Evolutionary conservation across 1,284 basidiomycete genomes (phyloP).

Genomic region (Rhodotorula mucilaginosa): DNA sequence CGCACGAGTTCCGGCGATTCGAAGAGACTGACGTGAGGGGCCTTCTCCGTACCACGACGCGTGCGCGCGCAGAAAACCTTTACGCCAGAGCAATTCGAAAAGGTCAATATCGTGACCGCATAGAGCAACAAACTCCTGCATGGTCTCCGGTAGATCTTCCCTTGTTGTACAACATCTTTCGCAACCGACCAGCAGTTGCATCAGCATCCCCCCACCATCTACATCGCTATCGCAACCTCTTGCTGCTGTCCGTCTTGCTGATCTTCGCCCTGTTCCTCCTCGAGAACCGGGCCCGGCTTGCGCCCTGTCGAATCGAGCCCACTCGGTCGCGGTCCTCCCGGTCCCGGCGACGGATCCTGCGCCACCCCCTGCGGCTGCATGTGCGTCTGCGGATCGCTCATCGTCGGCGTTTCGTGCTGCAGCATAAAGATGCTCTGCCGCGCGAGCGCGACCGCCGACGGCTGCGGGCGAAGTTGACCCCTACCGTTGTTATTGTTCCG

Average conservation of each 20-base stretch:
- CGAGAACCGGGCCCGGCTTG: too few relatives aligned
- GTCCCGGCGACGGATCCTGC: neutral
- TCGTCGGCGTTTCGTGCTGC: neutral
- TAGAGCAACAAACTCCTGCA: neutral
- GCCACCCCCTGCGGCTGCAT: neutral
- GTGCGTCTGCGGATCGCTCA: neutral
- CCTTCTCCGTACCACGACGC: too few relatives aligned
- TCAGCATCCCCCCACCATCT: too few relatives aligned
- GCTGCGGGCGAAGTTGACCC: neutral
- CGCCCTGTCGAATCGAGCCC: neutral
- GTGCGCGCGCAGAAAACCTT: constrained; percentile 28
- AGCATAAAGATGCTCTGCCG: constrained; percentile 28
- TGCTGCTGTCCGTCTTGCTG: too few relatives aligned
- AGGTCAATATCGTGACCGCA: constrained; percentile 26
- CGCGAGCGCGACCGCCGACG: constrained; percentile 23
- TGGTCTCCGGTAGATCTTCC: too few relatives aligned
- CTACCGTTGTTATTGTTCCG: neutral
- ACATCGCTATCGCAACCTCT: too few relatives aligned
- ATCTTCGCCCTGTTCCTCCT: too few relatives aligned
- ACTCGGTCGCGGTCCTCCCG: neutral
- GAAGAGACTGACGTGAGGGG: too few relatives aligned
- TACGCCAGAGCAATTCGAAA: constrained; percentile 38
- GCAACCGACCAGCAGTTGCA: too few relatives aligned
- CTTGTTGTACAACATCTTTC: too few relatives aligned
- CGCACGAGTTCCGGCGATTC: too few relatives aligned